These are phyloP conservation scores for Penicillium longicatenatum DNA, from an alignment of 495 filamentous ascomycete genomes.

Conservation along the genomic window DNA sequence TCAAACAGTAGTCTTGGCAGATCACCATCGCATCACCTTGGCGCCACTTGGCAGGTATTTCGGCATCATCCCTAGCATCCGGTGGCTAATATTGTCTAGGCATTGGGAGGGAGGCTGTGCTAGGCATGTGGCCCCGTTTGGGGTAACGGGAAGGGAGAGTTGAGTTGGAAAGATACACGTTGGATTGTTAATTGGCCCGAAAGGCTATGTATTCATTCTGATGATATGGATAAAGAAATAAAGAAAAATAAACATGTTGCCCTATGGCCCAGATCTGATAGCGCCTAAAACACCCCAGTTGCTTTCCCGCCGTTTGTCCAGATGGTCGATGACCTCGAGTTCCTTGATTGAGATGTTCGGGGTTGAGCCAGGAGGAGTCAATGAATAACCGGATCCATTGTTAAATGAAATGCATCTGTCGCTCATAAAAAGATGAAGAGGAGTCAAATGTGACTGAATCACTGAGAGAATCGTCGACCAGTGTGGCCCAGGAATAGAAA, in stretches of 20 bases:
- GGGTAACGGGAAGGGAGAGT: neutral
- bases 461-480: constrained; percentile 15
- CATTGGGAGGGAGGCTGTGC: constrained; percentile 13
- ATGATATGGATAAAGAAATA: constrained; percentile 1
- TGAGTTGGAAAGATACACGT: neutral
- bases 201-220: constrained; percentile 8
- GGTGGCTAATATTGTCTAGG: constrained; percentile 15
- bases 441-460: constrained; percentile 12
- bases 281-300: constrained; percentile 25
- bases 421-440: constrained; percentile 15
- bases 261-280: constrained; percentile 15
- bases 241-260: constrained; percentile 9
- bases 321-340: constrained; percentile 3
- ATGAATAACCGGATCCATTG: constrained; percentile 8
- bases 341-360: constrained; percentile 1
- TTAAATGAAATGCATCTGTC: constrained; percentile 19
- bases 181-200: constrained; percentile 12
- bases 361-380: constrained; percentile 15
- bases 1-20: constrained; percentile 44
- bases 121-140: constrained; percentile 1
- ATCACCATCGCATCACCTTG: constrained; percentile 33
- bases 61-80: constrained; percentile 27
- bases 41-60: constrained; percentile 37
- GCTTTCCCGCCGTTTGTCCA: constrained; percentile 14
- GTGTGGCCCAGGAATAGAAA: constrained; percentile 38